A percentile compares a stretch with the other conserved stretches of the same genome.
Conservation (phyloP, 768 basidiomycete genomes). For the Tephrocybe sp. region DNA sequence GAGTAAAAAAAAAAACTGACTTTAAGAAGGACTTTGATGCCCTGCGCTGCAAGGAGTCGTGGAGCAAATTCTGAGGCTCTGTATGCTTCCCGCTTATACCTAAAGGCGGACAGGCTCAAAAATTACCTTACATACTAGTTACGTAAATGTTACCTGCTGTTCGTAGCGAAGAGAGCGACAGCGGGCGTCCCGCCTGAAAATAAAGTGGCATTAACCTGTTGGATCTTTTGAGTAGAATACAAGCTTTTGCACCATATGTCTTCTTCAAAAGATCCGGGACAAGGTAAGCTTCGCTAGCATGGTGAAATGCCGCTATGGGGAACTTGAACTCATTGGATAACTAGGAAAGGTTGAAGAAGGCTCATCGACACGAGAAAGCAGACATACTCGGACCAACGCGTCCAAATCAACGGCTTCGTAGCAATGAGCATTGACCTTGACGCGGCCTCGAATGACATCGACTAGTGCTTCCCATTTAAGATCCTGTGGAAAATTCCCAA, state of each 20-base stretch:
- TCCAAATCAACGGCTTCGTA: slow-evolving; percentile 70
- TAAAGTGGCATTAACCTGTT: not conserved
- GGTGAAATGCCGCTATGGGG: slow-evolving; percentile 73
- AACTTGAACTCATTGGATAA: slow-evolving; percentile 85
- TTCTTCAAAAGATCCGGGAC: slow-evolving; percentile 75
- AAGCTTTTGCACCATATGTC: slow-evolving; percentile 50
- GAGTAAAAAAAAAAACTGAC: slow-evolving; percentile 27
- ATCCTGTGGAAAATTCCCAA: slow-evolving; percentile 64
- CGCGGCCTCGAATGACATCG: slow-evolving; percentile 73
- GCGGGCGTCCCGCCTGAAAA: slow-evolving; percentile 62
- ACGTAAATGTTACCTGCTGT: slow-evolving; percentile 27
- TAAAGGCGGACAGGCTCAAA: slow-evolving; percentile 18
- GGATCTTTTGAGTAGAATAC: not conserved
- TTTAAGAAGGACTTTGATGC: slow-evolving; percentile 74
- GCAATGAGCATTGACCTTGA: slow-evolving; percentile 64
- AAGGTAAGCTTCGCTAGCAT: slow-evolving; percentile 80
- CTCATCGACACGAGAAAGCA: not conserved
- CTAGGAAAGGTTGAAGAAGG: slow-evolving; percentile 28
- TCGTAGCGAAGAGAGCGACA: slow-evolving; percentile 72
- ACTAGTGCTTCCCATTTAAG: slow-evolving; percentile 79
- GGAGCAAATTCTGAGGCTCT: slow-evolving; percentile 79
- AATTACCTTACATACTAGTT: not conserved
- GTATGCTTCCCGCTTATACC: slow-evolving; percentile 82
- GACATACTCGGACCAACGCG: slow-evolving; percentile 60
- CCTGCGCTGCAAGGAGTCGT: slow-evolving; percentile 65